Percentiles rank a stretch among this genome's conserved stretches.
These are phyloP conservation scores for Geotrichum bryndzae DNA, from an alignment of 1,139 yeast species.

Conservation along the genomic window DNA sequence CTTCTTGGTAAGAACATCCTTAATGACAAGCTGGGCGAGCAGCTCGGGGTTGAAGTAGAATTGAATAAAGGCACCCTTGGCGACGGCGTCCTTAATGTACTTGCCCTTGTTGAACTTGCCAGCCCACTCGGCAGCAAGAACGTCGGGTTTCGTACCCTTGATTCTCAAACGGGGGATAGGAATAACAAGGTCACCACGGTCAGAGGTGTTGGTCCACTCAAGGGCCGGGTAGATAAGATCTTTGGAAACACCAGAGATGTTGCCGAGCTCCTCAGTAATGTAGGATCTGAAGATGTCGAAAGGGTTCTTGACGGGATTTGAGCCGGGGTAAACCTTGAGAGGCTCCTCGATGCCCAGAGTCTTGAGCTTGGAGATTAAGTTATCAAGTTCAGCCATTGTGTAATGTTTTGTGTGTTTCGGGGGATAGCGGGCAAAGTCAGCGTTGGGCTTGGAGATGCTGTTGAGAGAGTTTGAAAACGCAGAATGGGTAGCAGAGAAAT, in stretches of 20 bases:
- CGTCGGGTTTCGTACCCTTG: slow-evolving; percentile 80
- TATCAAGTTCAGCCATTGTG: slow-evolving; percentile 29
- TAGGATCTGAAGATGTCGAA: slow-evolving; percentile 84
- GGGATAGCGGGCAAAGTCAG: slow-evolving; percentile 2
- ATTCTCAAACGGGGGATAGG: slow-evolving; percentile 92
- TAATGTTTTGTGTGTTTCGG: neutral
- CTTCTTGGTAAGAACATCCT: slow-evolving; percentile 59
- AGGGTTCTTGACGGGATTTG: slow-evolving; percentile 69
- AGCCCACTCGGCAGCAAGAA: slow-evolving; percentile 81
- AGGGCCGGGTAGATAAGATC: slow-evolving; percentile 73
- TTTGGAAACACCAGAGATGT: slow-evolving; percentile 65
- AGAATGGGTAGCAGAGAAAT: neutral
- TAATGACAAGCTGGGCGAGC: slow-evolving; percentile 62
- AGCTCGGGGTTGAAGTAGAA: slow-evolving; percentile 69
- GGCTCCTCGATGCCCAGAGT: slow-evolving; percentile 31
- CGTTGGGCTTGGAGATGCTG: neutral
- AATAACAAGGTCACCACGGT: slow-evolving; percentile 86
- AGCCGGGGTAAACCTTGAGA: slow-evolving; percentile 38
- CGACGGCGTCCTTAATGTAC: slow-evolving; percentile 61
- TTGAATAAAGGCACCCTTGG: slow-evolving; percentile 89
- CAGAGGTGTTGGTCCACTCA: slow-evolving; percentile 80
- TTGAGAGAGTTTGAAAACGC: neutral
- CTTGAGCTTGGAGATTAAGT: slow-evolving; percentile 27
- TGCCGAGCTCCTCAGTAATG: slow-evolving; percentile 70
- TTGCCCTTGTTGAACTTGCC: slow-evolving; percentile 46